A percentile compares a stretch with the other conserved stretches of the same genome.
Conservation (phyloP, 1,139 yeast species). For the Sporopachydermia cereana region DNA sequence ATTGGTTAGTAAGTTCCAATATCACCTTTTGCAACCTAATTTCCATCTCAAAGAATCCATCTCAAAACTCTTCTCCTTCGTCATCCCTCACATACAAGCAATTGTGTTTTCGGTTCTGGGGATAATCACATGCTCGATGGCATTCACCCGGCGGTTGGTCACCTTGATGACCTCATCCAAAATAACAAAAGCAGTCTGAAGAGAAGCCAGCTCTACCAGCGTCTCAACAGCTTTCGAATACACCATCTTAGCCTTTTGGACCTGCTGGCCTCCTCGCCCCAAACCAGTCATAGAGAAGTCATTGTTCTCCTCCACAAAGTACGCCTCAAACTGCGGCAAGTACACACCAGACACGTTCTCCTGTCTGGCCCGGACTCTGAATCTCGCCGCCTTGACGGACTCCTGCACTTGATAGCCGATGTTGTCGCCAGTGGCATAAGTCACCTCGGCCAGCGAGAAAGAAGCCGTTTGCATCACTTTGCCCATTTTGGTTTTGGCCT, state of each 20-base stretch:
- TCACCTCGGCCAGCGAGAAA: slow-evolving; percentile 91
- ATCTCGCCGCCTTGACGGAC: slow-evolving; percentile 76
- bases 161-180: slow-evolving; percentile 96
- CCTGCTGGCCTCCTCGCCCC: slow-evolving; percentile 98
- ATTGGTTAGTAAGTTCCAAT: neutral
- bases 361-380: slow-evolving; percentile 82
- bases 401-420: slow-evolving; percentile 94
- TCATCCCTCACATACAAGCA: slow-evolving; percentile 25
- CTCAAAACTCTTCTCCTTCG: neutral
- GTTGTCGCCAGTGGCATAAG: slow-evolving; percentile 93
- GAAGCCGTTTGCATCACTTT: slow-evolving; percentile 98
- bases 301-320: slow-evolving; percentile 70
- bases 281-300: slow-evolving; percentile 94
- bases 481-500: slow-evolving; percentile 93
- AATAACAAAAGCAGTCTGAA: slow-evolving; percentile 88
- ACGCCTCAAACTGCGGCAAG: slow-evolving; percentile 84
- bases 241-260: slow-evolving; percentile 85
- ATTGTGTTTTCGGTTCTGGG: slow-evolving; percentile 97
- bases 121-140: slow-evolving; percentile 95
- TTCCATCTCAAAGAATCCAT: too few relatives aligned
- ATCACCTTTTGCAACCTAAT: too few relatives aligned
- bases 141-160: slow-evolving; percentile 95
- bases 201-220: slow-evolving; percentile 85
- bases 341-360: slow-evolving; percentile 95
- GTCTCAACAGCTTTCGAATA: slow-evolving; percentile 95